Evolutionary conservation across 2,329 filamentous ascomycete species (phyloP).

Genomic region (Zelopaecilomyces penicillatus): DNA sequence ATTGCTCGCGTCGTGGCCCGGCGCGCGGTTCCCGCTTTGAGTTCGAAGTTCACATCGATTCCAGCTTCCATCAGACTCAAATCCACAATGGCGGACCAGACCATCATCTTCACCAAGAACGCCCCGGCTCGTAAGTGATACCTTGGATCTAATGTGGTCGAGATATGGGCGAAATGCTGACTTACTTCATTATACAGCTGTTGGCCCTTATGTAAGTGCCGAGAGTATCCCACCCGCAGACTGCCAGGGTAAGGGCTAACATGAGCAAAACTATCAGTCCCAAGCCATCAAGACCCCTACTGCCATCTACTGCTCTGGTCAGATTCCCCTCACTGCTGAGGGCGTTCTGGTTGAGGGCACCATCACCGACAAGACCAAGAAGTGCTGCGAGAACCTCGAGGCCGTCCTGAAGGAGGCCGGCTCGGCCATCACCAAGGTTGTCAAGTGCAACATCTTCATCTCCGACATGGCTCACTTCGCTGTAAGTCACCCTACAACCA

Average conservation of each 20-base stretch:
- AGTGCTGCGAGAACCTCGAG: slow-evolving; percentile 67
- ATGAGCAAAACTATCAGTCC: slow-evolving; percentile 34
- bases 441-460: slow-evolving; percentile 90
- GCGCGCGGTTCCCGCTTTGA: slow-evolving; percentile 4
- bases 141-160: not conserved
- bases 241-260: not conserved
- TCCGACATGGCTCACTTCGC: slow-evolving; percentile 86
- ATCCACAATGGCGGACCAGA: slow-evolving; percentile 39
- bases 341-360: slow-evolving; percentile 49
- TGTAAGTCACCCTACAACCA: slow-evolving; percentile 26
- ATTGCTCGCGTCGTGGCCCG: slow-evolving; percentile 12
- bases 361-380: slow-evolving; percentile 55
- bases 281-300: slow-evolving; percentile 58
- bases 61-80: slow-evolving; percentile 20
- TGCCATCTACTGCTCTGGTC: slow-evolving; percentile 60
- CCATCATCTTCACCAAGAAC: slow-evolving; percentile 48
- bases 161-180: too few relatives aligned
- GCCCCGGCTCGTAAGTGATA: slow-evolving; percentile 46
- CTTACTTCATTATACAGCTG: slow-evolving; percentile 30
- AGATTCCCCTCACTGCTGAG: slow-evolving; percentile 59
- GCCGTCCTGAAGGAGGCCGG: slow-evolving; percentile 77
- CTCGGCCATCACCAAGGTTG: slow-evolving; percentile 67
- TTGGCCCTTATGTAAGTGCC: slow-evolving; percentile 53
- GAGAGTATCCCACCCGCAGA: not conserved
- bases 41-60: slow-evolving; percentile 22